Evolutionary conservation across 352 stramenopile species (phyloP), one percentile per base, ranked within the genome.

Genomic region (Phytopythium montanum): DNA sequence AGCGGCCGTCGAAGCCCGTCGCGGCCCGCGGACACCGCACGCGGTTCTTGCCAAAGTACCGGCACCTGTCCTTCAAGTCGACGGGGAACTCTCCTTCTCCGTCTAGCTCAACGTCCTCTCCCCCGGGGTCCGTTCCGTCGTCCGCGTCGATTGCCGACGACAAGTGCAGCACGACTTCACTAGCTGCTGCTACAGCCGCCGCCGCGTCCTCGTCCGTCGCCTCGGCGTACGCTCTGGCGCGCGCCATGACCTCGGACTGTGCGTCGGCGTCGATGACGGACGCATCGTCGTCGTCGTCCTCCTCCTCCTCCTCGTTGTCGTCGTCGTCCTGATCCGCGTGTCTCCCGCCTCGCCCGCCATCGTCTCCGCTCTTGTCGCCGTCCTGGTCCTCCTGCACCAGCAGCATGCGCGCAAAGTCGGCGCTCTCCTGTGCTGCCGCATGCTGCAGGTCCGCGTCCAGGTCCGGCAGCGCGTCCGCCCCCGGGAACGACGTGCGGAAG

Each of bases 11-110:
- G n/a, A 86, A 59, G 3, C 84, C 84, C n/a, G 84, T 88, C 0
- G 84, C 72, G 4, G 71, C 72, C 13, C 84, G 78, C 18, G 77
- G 75, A 54, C 84, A 94, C 21, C 82, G 74, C 61, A 75, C 69
- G 13, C 80, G 81, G 59, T 85, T 79, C 64, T 86, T 89, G 54
- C 81, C 85, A 51, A 87, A 87, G 64, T 90, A 94, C 26, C 75
- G 75, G 39, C 84, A 94, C 5, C 73, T 73, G 53, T 78, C 81
- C 48, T 79, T 77, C 12, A 63, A 53, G 28, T 64, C 51, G 6
- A 75, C 49, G 12, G 59, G 53, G 2, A 56, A 49, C 10, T 73
- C 65, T 4, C 64, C 66, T 44, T 69, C 69, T 10, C 58, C 54
- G 19, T 52, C 45, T 4, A 36, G 2, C 18, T 52, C 45, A 1